Evolutionary conservation across 2,329 filamentous ascomycete species (phyloP), one percentile per base, ranked within the genome.

Genomic region (Claviceps sp.): DNA sequence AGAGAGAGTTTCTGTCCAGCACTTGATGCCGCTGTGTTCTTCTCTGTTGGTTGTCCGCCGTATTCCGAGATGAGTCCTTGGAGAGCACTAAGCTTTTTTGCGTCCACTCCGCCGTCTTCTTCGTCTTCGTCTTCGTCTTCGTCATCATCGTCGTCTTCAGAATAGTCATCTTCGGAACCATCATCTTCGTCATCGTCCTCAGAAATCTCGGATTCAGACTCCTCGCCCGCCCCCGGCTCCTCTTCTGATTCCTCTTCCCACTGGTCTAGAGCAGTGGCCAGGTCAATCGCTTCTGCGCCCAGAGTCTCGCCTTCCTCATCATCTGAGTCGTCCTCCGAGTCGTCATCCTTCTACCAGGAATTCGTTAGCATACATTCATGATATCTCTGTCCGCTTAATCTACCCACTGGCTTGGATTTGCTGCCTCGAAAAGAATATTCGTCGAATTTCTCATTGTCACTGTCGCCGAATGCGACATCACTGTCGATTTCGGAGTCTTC

Each of bases 381-480:
- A 14, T 6, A 17, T 40, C 13, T 8, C 4, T 42, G 4, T n/a
- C 1, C 2, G 48, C 45, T 34, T 5, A 36, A 37, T 44, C 17
- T 57, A 47, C 61, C 55, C 48, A 51, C 48, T 36, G 65, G 63
- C 50, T 65, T 67, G 2, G 66, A 56, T 47, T 67, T 68, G 59
- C 71, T 74, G 11, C 75, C 76, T 1, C 75, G 61, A 54, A 82
- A 81, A 0, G 72, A 61, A 60, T 84, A 94, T 11, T 82, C 86
- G 56, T 88, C 81, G 57, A 95, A 94, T 56, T 77, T 78, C 63
- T 95, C 90, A 61, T 93, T 83, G 61, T 95, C 90, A 60, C 87
- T 93, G 57, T 87, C 83, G 3, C 88, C 87, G 73, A 95, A 88
- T 2, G 91, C 90, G 61, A 94, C 88, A 63, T 83, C 79, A 59